Evolutionary conservation across 1,139 yeast species (phyloP), one percentile per base, ranked within the genome.

Genomic region (Eremothecium coryli): DNA sequence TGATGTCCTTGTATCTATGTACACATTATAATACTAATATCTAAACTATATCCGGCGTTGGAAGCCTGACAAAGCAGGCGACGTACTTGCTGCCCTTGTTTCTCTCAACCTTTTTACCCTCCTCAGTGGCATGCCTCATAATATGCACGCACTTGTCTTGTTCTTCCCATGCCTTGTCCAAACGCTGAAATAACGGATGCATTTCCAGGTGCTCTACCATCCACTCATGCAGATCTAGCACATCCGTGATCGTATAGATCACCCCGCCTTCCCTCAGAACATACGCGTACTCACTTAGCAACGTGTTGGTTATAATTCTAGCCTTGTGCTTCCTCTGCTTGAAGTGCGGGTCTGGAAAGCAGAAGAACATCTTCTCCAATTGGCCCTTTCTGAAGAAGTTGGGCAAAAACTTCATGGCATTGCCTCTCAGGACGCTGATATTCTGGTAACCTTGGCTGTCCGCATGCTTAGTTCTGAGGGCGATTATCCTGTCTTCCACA

Each of bases 261-360:
- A 88, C 65, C 4, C 98, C 99, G 20, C 85, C 93, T 40, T 84
- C 94, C 48, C 67, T 74, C 50, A 90, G 67, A 7, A 81, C 94
- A 54, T 75, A 93, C 3, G 98, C 98, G 54, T 90, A 90, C 58
- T 90, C 98, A 23, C 93, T 73, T 38, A 86, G 67, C 42, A 90
- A 65, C 1, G 97, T 90, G 41, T 76, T 78, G 40, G 98, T 88
- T 45, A 90, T 75, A 50, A 90, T 90, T 65, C 99, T 72, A 6
- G 97, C 97, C 66, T 90, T 90, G 62, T 93, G 98, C 58, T 90
- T 90, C 52, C 98, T 72, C 59, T 85, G 95, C 56, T 90, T 90
- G 67, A 90, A 90, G 60, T 93, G 98, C 10, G 99, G 99, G 61
- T 90, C 99, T 13, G 99, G 99, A 71, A 90, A 90, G 61, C 98